phyloP scores from a whole-genome alignment of 192 early-diverging fungal genomes.

The Rhizoclosmatium globosum region DNA sequence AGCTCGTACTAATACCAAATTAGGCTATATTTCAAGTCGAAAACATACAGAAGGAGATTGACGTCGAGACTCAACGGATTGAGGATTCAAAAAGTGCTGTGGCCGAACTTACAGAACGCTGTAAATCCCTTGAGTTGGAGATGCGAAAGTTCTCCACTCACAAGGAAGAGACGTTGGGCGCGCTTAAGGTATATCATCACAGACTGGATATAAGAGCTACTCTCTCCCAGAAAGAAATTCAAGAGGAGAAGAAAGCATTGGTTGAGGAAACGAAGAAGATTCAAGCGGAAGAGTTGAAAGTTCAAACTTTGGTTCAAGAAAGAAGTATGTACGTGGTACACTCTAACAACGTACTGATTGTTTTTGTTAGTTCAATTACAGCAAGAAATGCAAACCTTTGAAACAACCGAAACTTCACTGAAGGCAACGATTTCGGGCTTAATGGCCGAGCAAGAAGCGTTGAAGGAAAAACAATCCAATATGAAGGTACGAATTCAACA shows the following conservation, averaged over 20 bases:
- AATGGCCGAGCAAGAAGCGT: not conserved
- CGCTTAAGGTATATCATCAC: constrained; percentile 72
- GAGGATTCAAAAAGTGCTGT: not conserved
- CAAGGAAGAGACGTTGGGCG: constrained; percentile 88
- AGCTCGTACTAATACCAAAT: not conserved
- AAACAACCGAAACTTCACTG: constrained; percentile 25
- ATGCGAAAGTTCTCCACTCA: constrained; percentile 90
- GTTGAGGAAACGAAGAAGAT: constrained; percentile 68
- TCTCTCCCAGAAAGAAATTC: constrained; percentile 66
- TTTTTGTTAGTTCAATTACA: constrained; percentile 39
- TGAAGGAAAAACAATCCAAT: constrained; percentile 52
- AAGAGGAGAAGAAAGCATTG: constrained; percentile 69
- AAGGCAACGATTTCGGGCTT: not conserved
- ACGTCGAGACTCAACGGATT: constrained; percentile 65
- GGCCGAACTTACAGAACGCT: not conserved
- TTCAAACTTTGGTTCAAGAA: constrained; percentile 66
- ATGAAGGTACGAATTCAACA: constrained; percentile 32
- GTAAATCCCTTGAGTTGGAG: constrained; percentile 59
- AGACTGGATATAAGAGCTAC: not conserved
- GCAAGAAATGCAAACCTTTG: constrained; percentile 22
- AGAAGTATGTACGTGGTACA: constrained; percentile 53
- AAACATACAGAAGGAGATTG: constrained; percentile 55
- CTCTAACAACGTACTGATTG: not conserved
- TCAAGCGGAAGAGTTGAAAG: constrained; percentile 58
- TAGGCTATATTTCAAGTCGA: constrained; percentile 53